phyloP scores from a whole-genome alignment of 805 yeast species.

The Sungouiozyma intestinalis region DNA sequence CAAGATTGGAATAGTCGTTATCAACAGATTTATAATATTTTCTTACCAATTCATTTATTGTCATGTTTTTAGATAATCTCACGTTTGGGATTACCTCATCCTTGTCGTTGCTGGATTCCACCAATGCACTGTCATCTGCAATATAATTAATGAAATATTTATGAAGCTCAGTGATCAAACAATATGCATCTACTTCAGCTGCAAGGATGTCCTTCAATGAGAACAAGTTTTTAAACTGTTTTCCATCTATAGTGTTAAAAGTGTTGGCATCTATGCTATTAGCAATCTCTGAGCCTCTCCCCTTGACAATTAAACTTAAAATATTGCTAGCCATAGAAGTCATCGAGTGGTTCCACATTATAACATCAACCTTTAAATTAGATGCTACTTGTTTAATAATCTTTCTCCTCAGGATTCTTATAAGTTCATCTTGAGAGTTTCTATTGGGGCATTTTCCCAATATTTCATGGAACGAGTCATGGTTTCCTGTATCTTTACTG shows the following conservation, averaged over 20 bases:
- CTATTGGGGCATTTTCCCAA: conserved; percentile 32
- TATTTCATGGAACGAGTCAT: conserved; percentile 6
- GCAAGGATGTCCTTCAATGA: conserved; percentile 71
- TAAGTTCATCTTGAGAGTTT: conserved; percentile 58
- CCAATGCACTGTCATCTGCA: conserved; percentile 14
- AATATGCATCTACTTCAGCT: conserved; percentile 55
- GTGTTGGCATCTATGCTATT: conserved; percentile 35
- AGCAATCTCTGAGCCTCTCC: conserved; percentile 67
- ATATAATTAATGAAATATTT: conserved; percentile 22
- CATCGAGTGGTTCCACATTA: conserved; percentile 71
- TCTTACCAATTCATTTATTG: conserved; percentile 69
- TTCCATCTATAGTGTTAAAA: conserved; percentile 21
- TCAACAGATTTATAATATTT: conserved; percentile 66
- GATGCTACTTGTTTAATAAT: conserved; percentile 39
- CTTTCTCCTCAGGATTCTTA: conserved; percentile 36
- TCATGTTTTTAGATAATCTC: conserved; percentile 47
- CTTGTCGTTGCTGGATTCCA: conserved; percentile 22
- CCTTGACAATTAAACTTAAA: conserved; percentile 72
- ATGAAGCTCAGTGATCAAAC: conserved; percentile 26
- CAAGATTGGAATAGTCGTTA: conserved; percentile 73
- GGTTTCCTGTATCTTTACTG: neutral
- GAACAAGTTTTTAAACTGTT: conserved; percentile 39
- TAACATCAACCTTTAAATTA: conserved; percentile 35
- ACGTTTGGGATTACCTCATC: conserved; percentile 23
- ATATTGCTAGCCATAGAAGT: conserved; percentile 72